Evolutionary conservation across 2,329 filamentous ascomycete species (phyloP).

Genomic region (Ophioceras dolichostomum): DNA sequence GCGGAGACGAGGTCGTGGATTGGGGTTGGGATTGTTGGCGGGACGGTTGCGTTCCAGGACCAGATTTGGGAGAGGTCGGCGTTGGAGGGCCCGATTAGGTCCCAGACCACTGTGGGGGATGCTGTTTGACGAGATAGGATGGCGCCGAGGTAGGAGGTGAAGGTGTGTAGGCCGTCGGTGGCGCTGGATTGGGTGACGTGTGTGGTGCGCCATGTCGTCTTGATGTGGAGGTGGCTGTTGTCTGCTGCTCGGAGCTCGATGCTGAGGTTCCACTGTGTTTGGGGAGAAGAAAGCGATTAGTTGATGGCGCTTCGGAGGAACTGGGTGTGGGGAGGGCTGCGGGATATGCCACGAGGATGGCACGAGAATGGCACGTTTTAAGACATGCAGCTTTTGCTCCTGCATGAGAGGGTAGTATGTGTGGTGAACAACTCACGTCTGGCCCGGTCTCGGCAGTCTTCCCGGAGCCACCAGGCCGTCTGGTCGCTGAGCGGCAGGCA

Average conservation of each 20-base stretch:
- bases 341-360: no score
- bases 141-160: neutral
- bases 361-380: no score
- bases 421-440: neutral
- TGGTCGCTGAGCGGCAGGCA: neutral
- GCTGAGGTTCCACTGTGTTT: slow-evolving; percentile 1
- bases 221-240: neutral
- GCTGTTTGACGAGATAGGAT: neutral
- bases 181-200: neutral
- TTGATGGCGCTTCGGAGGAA: no score
- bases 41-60: slow-evolving; percentile 30
- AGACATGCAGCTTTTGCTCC: neutral
- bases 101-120: slow-evolving; percentile 1
- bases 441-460: neutral
- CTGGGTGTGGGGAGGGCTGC: no score
- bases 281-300: no score
- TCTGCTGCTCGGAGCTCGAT: neutral
- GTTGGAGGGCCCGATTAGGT: slow-evolving; percentile 10
- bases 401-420: no score
- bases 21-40: slow-evolving; percentile 24
- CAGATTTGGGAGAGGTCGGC: slow-evolving; percentile 31
- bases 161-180: neutral
- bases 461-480: neutral
- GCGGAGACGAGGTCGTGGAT: slow-evolving; percentile 34
- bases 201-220: neutral